Evolutionary conservation across 139 green algal species (phyloP), one percentile per base, ranked within the genome.

Genomic region (Coccomyxa sp.): DNA sequence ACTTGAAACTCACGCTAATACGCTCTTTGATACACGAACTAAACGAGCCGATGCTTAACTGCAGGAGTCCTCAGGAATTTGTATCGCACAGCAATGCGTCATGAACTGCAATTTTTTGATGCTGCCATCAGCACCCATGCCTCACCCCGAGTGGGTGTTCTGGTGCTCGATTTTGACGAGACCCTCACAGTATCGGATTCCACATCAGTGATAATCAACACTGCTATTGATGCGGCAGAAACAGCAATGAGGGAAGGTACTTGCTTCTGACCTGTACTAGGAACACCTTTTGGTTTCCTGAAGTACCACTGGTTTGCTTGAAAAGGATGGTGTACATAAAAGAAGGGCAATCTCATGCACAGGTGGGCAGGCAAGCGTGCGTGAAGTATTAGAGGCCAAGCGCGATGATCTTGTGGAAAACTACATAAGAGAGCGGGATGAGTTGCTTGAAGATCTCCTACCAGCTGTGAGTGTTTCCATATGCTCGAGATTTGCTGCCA

Each of bases 81-180:
- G 58, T 96, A 96, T 87, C 58, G 78, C 0, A 85, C 67, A 0
- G 93, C 93, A 0, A 95, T 96, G 91, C 82, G 89, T 81, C 38
- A 51, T 51, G 38, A 51, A 51, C 38, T 51, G 38, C 3, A 51
- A 51, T 51, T 51, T 51, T 51, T 51, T 51, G 38, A 51, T 51
- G 38, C 38, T 51, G 38, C 38, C 38, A 51, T 51, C 3, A 51
- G 38, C 38, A 51, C 38, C 38, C 38, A 51, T 51, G 38, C 38
- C 38, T 51, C 38, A 51, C 84, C 85, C 10, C 21, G 38, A 7
- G 77, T 95, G 18, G 58, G 83, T 1, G 60, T 93, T 13, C 86
- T 97, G 68, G 91, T 95, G 0, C 82, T 92, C n/a, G 93, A 97
- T 81, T 97, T 97, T 87, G 94, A 97, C 76, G 93, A 95, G 63